These are phyloP conservation scores for Leavenworthia alabamica DNA, from an alignment of 345 rosid species.

Conservation along the genomic window DNA sequence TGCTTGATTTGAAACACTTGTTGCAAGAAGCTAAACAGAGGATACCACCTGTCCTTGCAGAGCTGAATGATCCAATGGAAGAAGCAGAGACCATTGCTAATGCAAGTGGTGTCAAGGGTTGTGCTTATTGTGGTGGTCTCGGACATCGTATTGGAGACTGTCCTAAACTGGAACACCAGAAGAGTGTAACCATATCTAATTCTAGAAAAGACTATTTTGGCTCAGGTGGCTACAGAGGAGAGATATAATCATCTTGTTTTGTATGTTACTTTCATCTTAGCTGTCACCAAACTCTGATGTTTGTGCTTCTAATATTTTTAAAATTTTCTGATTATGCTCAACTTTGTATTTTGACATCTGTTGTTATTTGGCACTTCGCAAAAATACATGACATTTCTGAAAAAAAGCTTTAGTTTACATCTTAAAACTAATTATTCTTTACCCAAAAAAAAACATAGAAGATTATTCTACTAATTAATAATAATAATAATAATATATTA, in stretches of 20 bases:
- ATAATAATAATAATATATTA: too few relatives aligned
- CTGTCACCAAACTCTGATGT: background rate
- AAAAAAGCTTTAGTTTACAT: background rate
- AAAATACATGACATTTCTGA: background rate
- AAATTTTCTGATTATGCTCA: background rate
- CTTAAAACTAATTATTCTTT: background rate
- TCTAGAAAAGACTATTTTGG: constrained; percentile 84
- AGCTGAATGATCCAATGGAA: constrained; percentile 82
- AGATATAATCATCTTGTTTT: constrained; percentile 32
- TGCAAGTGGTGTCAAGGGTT: constrained; percentile 86
- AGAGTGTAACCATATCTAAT: constrained; percentile 70
- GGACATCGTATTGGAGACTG: constrained; percentile 87
- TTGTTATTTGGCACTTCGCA: background rate
- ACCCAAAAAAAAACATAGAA: too few relatives aligned
- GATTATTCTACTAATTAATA: too few relatives aligned
- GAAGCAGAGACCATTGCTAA: constrained; percentile 59
- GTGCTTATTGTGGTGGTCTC: constrained; percentile 92
- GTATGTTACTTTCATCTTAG: background rate
- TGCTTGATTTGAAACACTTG: constrained; percentile 83
- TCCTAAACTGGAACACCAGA: constrained; percentile 85
- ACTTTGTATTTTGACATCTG: background rate
- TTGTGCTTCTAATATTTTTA: background rate
- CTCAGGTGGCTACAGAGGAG: constrained; percentile 89
- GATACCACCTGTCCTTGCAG: constrained; percentile 89
- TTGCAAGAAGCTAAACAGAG: constrained; percentile 87